A percentile compares a stretch with the other conserved stretches of the same genome.
These are phyloP conservation scores for Bruguiera parviflora DNA, from an alignment of 345 rosid genomes.

Conservation along the genomic window DNA sequence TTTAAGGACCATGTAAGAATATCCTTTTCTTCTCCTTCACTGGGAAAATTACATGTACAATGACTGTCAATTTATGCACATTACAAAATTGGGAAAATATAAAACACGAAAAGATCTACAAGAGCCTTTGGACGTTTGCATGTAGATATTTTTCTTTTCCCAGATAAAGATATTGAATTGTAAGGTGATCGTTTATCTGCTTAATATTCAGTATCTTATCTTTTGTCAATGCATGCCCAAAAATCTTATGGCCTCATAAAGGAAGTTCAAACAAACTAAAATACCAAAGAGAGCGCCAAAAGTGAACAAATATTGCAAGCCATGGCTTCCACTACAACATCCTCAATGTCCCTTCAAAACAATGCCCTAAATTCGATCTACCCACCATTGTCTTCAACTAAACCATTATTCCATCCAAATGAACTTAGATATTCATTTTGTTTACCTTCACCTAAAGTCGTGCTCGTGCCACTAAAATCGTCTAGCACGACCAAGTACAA, in stretches of 20 bases:
- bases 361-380: constrained; percentile 30
- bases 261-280: not conserved
- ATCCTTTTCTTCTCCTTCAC: too few relatives aligned
- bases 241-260: not conserved
- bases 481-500: constrained; percentile 33
- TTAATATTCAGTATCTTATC: constrained; percentile 20
- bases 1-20: too few relatives aligned
- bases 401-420: constrained; percentile 3
- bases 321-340: constrained; percentile 36
- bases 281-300: constrained; percentile 4
- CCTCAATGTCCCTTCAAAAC: constrained; percentile 24
- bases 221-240: not conserved
- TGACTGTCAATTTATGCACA: not conserved
- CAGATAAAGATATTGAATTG: constrained; percentile 15
- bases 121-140: constrained; percentile 23
- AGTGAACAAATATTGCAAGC: constrained; percentile 9
- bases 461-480: constrained; percentile 20
- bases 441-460: constrained; percentile 1
- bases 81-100: not conserved
- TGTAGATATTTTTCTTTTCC: constrained; percentile 22
- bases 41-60: too few relatives aligned
- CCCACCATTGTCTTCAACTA: constrained; percentile 20
- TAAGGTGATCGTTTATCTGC: constrained; percentile 24
- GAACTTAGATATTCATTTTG: constrained; percentile 15
- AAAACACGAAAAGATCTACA: constrained; percentile 9